These are phyloP conservation scores for Fagopyrum homotropicum DNA, from an alignment of 148 eudicot genomes.

Conservation along the genomic window DNA sequence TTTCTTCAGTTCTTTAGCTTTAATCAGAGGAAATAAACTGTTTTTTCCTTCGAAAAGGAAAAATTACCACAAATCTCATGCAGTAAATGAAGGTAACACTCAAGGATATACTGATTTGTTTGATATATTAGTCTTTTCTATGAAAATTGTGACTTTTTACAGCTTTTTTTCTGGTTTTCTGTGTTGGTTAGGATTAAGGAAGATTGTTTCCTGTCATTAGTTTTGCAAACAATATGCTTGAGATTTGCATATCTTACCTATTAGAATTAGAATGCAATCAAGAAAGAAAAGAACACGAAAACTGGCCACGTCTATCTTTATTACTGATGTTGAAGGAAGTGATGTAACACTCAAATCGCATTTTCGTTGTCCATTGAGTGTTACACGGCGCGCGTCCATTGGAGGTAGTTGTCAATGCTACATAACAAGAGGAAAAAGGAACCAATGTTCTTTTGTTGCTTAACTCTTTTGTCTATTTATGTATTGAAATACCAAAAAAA, in stretches of 20 bases:
- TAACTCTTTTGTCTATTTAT: constrained; percentile 1
- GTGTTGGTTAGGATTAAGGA: not conserved
- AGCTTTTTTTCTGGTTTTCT: not conserved
- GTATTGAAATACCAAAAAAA: not conserved
- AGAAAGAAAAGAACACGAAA: not conserved
- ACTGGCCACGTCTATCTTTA: not conserved
- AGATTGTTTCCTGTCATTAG: not conserved
- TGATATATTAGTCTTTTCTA: not conserved
- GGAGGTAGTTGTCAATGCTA: not conserved
- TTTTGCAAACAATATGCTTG: too few relatives aligned
- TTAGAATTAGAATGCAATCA: too few relatives aligned
- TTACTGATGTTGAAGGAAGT: not conserved
- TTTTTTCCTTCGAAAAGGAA: not conserved
- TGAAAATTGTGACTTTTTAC: not conserved
- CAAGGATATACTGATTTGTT: not conserved
- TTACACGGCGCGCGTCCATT: not conserved
- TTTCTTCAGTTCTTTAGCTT: not conserved
- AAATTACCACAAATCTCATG: not conserved
- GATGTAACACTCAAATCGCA: not conserved
- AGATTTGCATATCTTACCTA: too few relatives aligned
- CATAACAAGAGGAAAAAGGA: not conserved
- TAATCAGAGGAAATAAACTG: not conserved
- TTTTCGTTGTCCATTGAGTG: not conserved
- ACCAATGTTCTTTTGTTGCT: constrained; percentile 1
- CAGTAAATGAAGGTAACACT: constrained; percentile 4